Conservation (phyloP, 371 early-diverging fungal genomes). For the Rhizopus microsporus region DNA sequence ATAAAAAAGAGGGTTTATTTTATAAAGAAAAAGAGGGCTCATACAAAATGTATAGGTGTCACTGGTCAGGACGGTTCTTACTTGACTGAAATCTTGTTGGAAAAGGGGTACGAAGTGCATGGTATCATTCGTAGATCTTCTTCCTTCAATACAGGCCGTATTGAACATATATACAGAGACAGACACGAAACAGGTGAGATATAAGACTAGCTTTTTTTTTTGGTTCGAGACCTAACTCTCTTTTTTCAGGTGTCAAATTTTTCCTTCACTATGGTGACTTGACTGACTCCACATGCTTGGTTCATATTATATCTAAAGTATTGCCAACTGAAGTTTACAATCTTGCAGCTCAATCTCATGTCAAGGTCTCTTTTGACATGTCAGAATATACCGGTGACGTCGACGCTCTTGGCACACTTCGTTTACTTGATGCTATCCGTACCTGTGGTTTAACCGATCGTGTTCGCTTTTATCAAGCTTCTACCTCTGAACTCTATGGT, state of each 20-base stretch:
- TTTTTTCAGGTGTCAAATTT: slow-evolving; percentile 63
- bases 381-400: slow-evolving; percentile 90
- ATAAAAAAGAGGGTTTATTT: not conserved
- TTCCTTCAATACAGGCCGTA: slow-evolving; percentile 83
- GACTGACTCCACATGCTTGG: slow-evolving; percentile 81
- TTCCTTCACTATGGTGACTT: slow-evolving; percentile 86
- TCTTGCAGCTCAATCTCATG: slow-evolving; percentile 80
- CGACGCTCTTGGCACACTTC: slow-evolving; percentile 81
- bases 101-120: slow-evolving; percentile 82
- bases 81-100: slow-evolving; percentile 73
- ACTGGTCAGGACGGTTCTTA: slow-evolving; percentile 83
- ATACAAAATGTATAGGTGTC: not conserved
- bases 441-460: slow-evolving; percentile 74
- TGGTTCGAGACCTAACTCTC: not conserved
- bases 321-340: slow-evolving; percentile 83
- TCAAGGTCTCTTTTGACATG: slow-evolving; percentile 90
- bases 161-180: slow-evolving; percentile 80
- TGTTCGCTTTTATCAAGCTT: slow-evolving; percentile 84
- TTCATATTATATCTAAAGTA: slow-evolving; percentile 75
- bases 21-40: slow-evolving; percentile 28
- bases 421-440: slow-evolving; percentile 81
- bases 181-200: slow-evolving; percentile 61
- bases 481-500: slow-evolving; percentile 82
- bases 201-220: slow-evolving; percentile 1
- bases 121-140: slow-evolving; percentile 86